Percentiles rank a stretch among this genome's conserved stretches.
phyloP scores from a whole-genome alignment of 257 asterid genomes.

The Primulina eburnea region DNA sequence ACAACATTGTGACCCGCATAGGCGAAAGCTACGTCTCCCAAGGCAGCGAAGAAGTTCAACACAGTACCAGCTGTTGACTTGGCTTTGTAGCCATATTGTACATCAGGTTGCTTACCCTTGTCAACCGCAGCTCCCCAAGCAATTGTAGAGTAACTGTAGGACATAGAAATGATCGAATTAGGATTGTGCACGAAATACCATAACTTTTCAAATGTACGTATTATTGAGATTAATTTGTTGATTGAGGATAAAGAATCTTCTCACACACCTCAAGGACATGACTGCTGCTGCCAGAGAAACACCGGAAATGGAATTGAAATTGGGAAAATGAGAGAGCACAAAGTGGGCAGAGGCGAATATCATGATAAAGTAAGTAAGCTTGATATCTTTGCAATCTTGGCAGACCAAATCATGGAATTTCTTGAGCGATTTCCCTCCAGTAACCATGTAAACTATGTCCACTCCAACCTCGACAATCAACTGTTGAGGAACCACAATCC shows the following conservation, averaged over 20 bases:
- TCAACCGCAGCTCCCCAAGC: constrained; percentile 35
- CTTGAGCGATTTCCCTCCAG: constrained; percentile 39
- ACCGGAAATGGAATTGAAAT: constrained; percentile 29
- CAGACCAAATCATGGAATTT: constrained; percentile 32
- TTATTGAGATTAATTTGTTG: neutral
- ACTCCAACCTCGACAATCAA: constrained; percentile 36
- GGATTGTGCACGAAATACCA: neutral
- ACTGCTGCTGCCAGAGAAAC: constrained; percentile 34
- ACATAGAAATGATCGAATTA: neutral
- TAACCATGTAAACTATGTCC: constrained; percentile 47
- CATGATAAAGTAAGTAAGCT: constrained; percentile 29
- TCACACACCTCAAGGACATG: constrained; percentile 33
- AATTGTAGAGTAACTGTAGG: constrained; percentile 33
- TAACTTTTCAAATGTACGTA: too few species aligned
- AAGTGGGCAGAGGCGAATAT: constrained; percentile 38
- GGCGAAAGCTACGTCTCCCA: constrained; percentile 38
- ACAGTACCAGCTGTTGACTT: constrained; percentile 12
- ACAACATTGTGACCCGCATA: constrained; percentile 43
- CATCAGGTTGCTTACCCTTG: constrained; percentile 24
- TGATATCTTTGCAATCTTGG: constrained; percentile 20
- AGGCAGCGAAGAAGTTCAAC: constrained; percentile 32
- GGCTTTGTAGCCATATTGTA: constrained; percentile 26
- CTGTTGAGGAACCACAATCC: constrained; percentile 52
- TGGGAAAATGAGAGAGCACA: constrained; percentile 34
- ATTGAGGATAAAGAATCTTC: neutral